Base-by-base conservation (phyloP, 2,329 filamentous ascomycete species). In the Xylaria sp. region DNA sequence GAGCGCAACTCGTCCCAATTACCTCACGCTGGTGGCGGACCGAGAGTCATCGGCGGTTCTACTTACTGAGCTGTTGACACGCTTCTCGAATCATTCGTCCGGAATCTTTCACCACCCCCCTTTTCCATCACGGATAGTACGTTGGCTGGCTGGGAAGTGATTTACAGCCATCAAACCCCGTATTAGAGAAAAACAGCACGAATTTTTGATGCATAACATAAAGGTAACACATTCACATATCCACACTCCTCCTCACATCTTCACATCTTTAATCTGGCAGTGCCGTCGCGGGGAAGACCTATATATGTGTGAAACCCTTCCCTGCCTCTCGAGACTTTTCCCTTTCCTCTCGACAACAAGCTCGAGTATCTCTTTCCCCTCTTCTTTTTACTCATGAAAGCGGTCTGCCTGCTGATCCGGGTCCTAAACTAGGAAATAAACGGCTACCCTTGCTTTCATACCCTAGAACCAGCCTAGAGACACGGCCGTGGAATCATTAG, bases 401-500 rank as follows among this genome's bases (percentile, higher is more conserved):
- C 41, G 46, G 50, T 32, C 51, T 57, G 15, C 39, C 28, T 62
- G 39, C 67, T 71, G 57, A 70, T 64, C 59, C 61, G 59, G 20
- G 20, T 28, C 60, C 55, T 48, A 56, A 55, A 44, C 15, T 4
- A 57, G 63, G 18, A 63, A 13, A 51, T 48, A 50, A 28, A 54
- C 59, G 56, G 1, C 65, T 65, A 56, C 25, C 32, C 41, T 48
- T 50, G 9, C 25, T 62, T 55, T 57, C 44, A 46, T 39, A 60
- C 55, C 37, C 57, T 51, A 23, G 55, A 63, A 54, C 64, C 51
- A 70, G 46, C 52, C 58, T 39, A 69, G 48, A 66, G 59, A 59
- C 63, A 46, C 58, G 66, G 23, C 55, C 64, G 67, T 64, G 64
- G 60, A 52, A 66, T 50, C 10, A 25, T 28, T 10, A 18, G 37